These are phyloP conservation scores for Solanum bulbocastanum DNA, from an alignment of 257 asterid species.

Conservation along the genomic window DNA sequence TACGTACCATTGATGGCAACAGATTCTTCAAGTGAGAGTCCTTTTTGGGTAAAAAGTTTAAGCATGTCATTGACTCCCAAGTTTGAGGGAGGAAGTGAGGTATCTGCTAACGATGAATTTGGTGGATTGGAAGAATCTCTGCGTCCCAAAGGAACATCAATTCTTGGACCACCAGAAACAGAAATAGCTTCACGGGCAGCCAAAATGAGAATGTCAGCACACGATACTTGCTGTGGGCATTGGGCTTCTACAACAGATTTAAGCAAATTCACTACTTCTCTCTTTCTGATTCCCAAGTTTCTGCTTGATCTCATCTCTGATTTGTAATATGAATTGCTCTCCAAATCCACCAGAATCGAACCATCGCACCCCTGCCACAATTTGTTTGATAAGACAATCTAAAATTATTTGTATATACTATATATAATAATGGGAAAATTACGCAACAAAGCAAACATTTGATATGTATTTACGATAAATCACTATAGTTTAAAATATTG, in stretches of 20 bases:
- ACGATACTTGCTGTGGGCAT: slow-evolving; percentile 43
- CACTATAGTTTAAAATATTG: too few relatives aligned
- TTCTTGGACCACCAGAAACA: slow-evolving; percentile 38
- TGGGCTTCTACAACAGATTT: slow-evolving; percentile 30
- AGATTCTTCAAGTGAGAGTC: slow-evolving; percentile 39
- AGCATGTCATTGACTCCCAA: slow-evolving; percentile 26
- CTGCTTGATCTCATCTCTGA: slow-evolving; percentile 25
- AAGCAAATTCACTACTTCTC: slow-evolving; percentile 15
- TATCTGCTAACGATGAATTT: slow-evolving; percentile 4
- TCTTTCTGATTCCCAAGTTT: slow-evolving; percentile 38
- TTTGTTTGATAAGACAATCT: neutral
- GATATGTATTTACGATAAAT: too few relatives aligned
- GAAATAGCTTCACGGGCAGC: slow-evolving; percentile 46
- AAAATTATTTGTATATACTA: too few relatives aligned
- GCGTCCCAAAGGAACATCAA: slow-evolving; percentile 41
- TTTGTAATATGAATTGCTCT: neutral
- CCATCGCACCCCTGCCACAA: slow-evolving; percentile 47
- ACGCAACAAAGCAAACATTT: too few relatives aligned
- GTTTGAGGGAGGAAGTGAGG: slow-evolving; percentile 27
- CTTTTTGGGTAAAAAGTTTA: slow-evolving; percentile 13
- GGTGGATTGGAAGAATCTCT: slow-evolving; percentile 27
- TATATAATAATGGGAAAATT: too few relatives aligned
- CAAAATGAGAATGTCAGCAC: slow-evolving; percentile 41
- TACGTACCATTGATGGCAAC: slow-evolving; percentile 41
- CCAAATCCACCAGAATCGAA: slow-evolving; percentile 40